Conservation (phyloP, 805 yeast genomes). For the Spathaspora sp. region DNA sequence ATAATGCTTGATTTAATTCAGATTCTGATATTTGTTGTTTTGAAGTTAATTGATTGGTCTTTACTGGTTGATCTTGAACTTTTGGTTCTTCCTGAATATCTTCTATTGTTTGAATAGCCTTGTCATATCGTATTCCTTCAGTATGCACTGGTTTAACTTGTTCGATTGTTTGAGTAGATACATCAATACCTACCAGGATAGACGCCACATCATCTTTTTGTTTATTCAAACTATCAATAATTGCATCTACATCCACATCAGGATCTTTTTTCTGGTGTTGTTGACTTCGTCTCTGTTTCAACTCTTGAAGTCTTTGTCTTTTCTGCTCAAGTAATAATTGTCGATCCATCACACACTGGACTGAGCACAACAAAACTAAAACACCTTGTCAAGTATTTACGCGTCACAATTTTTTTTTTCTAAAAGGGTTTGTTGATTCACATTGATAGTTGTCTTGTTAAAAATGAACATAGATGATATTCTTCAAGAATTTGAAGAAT, state of each 20-base stretch:
- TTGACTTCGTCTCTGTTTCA: conserved; percentile 15
- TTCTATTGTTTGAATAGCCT: conserved; percentile 17
- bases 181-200: background rate
- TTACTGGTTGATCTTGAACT: background rate
- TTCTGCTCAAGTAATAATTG: conserved; percentile 38
- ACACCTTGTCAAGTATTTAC: background rate
- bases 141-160: conserved; percentile 1
- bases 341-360: conserved; percentile 17
- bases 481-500: conserved; percentile 56
- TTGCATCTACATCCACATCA: background rate
- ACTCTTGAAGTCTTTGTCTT: conserved; percentile 29
- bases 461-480: conserved; percentile 64
- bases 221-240: background rate
- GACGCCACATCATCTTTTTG: background rate
- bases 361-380: background rate
- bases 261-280: background rate
- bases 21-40: conserved; percentile 9
- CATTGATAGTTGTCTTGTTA: background rate
- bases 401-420: background rate
- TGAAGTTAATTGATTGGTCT: background rate
- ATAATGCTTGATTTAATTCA: conserved; percentile 16
- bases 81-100: background rate
- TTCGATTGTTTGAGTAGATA: conserved; percentile 5
- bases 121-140: conserved; percentile 16
- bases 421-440: background rate